Evolutionary conservation across 768 basidiomycete genomes (phyloP), one percentile per base, ranked within the genome.

Genomic region (Termitomyces sp.): DNA sequence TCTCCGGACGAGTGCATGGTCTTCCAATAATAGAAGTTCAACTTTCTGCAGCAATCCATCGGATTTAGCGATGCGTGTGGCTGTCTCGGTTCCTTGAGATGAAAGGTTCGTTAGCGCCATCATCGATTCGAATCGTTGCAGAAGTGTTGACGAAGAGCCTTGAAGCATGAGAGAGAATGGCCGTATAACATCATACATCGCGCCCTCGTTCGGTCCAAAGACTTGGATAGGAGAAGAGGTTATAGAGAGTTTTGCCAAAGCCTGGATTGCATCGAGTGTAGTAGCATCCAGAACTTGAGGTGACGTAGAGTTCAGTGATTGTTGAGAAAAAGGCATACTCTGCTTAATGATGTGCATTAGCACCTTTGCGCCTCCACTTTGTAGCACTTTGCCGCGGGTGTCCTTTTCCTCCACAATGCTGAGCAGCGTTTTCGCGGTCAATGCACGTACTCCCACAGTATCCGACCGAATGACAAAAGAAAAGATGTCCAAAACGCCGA

Each of bases 81-180:
- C 84, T 9, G 85, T 68, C 30, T 82, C 79, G 0, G 83, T 73
- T 47, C 80, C 81, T 50, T 90, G 79, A 17, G 93, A 94, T 0
- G 96, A 86, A 42, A 98, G 72, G 67, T 99, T 99, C 8, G 97
- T 99, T 51, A 99, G 77, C 1, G 93, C 95, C 96, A 98, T 98
- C 62, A 95, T 76, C 3, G 85, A 84, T 69, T 99, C 97, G 64
- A 99, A 99, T 40, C 81, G 80, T 65, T 97, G 93, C 6, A 98
- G 74, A 34, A 89, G 79, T 45, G 72, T 85, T 9, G 91, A 81
- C 0, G 82, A 77, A 1, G 82, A 71, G 64, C 88, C 84, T 40
- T 82, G 79, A 35, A 98, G 75, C 53, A 97, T 73, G 28, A 83
- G 65, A 9, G 88, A 81, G 48, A 98, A 75, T 0, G 94, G 94